Base-by-base conservation (phyloP, 2,329 filamentous ascomycete genomes). In the Clonostachys rhizophaga region DNA sequence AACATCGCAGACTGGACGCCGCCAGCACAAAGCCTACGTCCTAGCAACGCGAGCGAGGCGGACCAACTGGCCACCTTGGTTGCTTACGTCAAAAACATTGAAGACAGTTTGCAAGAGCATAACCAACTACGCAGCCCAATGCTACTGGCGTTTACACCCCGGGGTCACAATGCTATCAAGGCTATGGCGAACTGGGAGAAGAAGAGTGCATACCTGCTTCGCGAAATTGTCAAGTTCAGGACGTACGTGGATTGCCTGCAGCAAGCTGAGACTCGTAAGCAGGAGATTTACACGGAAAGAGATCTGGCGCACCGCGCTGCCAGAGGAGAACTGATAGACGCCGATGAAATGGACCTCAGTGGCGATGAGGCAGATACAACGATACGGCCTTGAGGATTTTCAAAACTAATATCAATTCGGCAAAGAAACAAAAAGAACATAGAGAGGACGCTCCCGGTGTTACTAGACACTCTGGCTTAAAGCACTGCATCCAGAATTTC, bases 101-200 rank as follows among this genome's bases (percentile, higher is more conserved):
- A 96, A 59, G 82, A 85, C 12, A 94, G 99, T 57, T 73, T 97
- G 43, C 80, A 89, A 62, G 78, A 79, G 51, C 94, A 99, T 68
- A 96, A 97, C 60, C 87, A 91, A 62, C 75, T 97, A 54, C 84
- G 94, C 55, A 83, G 83, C 48, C 85, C 90, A 3, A 94, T 97
- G 86, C 78, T 91, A 47, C 77, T 96, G 47, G 91, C 94, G 9
- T 97, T 95, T 63, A 91, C 89, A 13, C 87, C 90, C 4, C 82
- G 91, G 33, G 87, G 92, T 51, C 78, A 82, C 36, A 97, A 97
- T 59, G 81, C 85, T 14, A 74, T 73, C 52, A 91, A 87, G 66
- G 90, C 92, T 14, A 92, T 97, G 87, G 78, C 85, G 17, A 99
- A 99, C 66, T 99, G 94, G 92, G 91, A 99, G 72, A 84, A 87